These are phyloP conservation scores for Apiospora aurea DNA, from an alignment of 2,329 filamentous ascomycete species.

Conservation along the genomic window DNA sequence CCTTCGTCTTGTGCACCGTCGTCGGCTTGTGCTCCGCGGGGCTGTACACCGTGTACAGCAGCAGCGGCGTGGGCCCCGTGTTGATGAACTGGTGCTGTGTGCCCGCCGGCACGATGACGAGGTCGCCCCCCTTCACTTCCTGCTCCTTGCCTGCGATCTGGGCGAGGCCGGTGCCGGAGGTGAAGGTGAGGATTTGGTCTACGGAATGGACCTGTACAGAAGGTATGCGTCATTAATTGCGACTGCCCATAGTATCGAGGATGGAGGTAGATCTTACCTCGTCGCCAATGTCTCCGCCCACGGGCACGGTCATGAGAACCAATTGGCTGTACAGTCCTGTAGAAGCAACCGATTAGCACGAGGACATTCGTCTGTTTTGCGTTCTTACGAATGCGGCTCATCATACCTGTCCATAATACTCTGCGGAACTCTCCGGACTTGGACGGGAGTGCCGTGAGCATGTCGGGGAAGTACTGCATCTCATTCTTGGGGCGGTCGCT, in stretches of 20 bases:
- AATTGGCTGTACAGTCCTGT: conserved; percentile 68
- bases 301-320: conserved; percentile 70
- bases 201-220: conserved; percentile 61
- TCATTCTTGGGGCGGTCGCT: conserved; percentile 54
- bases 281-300: conserved; percentile 70
- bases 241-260: too few species aligned
- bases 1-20: conserved; percentile 68
- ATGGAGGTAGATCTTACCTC: conserved; percentile 57
- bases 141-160: conserved; percentile 67
- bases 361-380: too few species aligned
- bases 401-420: conserved; percentile 61
- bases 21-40: conserved; percentile 67
- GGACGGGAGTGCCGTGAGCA: conserved; percentile 60
- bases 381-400: too few species aligned
- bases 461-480: conserved; percentile 67
- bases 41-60: conserved; percentile 68
- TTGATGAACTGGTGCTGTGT: conserved; percentile 73
- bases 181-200: conserved; percentile 71
- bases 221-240: too few species aligned
- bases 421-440: conserved; percentile 65
- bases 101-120: conserved; percentile 63
- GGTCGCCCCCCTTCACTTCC: conserved; percentile 47
- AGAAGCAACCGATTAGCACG: too few species aligned
- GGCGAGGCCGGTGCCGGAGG: conserved; percentile 63
- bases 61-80: conserved; percentile 63